Conservation (phyloP, 192 early-diverging fungal genomes). For the Phlyctochytrium planicorne region DNA sequence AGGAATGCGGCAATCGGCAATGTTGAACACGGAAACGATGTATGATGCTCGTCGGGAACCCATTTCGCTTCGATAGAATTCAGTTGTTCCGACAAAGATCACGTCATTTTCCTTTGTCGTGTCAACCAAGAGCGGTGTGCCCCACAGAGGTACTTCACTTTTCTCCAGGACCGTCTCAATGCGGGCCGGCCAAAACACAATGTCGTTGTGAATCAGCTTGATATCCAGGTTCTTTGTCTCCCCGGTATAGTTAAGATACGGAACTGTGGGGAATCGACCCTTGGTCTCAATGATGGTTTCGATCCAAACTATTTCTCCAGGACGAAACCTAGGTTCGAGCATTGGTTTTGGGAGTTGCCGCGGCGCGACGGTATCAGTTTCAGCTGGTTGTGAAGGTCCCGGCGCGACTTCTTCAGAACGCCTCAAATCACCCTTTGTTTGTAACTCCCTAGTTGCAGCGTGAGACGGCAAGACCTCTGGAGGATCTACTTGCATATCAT, state of each 20-base stretch:
- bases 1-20: background rate
- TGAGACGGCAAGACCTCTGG: too few species aligned
- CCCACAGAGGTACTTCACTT: conserved; percentile 4
- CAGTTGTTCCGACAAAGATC: background rate
- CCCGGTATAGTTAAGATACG: background rate
- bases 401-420: background rate
- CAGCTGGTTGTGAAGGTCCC: background rate
- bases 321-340: background rate
- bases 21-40: background rate
- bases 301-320: conserved; percentile 15
- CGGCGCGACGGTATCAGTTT: background rate
- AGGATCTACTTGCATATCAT: too few species aligned
- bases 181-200: conserved; percentile 19
- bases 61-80: background rate
- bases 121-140: conserved; percentile 14
- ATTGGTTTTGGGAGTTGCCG: background rate
- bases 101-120: background rate
- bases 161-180: background rate
- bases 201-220: background rate
- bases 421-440: background rate
- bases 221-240: conserved; percentile 1
- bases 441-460: too few species aligned
- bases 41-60: background rate
- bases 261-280: background rate
- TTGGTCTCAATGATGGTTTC: conserved; percentile 7